phyloP scores from a whole-genome alignment of 805 yeast species.

The Wickerhamomyces tratensis region DNA sequence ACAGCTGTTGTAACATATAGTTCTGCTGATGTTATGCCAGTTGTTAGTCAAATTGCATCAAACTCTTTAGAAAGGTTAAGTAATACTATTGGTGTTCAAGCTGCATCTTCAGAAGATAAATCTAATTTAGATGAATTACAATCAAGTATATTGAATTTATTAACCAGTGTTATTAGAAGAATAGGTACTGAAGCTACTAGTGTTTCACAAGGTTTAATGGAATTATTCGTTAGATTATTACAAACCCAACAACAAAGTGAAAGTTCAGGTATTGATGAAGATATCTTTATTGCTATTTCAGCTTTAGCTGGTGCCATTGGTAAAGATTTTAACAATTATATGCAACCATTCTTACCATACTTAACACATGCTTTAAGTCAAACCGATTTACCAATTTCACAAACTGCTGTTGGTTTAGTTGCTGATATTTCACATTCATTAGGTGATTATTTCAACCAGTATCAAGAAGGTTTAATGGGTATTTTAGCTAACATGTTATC shows the following conservation, averaged over 20 bases:
- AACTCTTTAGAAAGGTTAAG: conserved; percentile 69
- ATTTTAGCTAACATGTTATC: conserved; percentile 69
- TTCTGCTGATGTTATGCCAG: conserved; percentile 57
- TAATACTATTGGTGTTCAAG: conserved; percentile 50
- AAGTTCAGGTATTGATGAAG: conserved; percentile 83
- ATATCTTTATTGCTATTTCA: conserved; percentile 83
- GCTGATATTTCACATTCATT: conserved; percentile 91
- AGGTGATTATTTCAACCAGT: conserved; percentile 63
- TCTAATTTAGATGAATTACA: conserved; percentile 83
- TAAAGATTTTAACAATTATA: conserved; percentile 58
- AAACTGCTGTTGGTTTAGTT: conserved; percentile 88
- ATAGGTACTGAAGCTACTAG: conserved; percentile 51
- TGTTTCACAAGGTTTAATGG: conserved; percentile 82
- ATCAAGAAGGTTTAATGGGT: conserved; percentile 74
- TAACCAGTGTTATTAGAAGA: conserved; percentile 80
- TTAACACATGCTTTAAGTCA: conserved; percentile 72
- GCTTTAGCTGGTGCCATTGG: conserved; percentile 82
- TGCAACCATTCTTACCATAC: conserved; percentile 77
- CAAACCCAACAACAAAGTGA: conserved; percentile 36
- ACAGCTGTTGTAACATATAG: conserved; percentile 72
- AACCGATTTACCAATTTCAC: conserved; percentile 74
- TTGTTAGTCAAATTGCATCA: conserved; percentile 64
- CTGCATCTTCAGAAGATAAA: conserved; percentile 61
- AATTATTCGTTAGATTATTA: conserved; percentile 65
- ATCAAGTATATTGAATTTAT: conserved; percentile 63